Base-by-base conservation (phyloP, 208 protist genomes). In the Wallacemonas rigidus region DNA sequence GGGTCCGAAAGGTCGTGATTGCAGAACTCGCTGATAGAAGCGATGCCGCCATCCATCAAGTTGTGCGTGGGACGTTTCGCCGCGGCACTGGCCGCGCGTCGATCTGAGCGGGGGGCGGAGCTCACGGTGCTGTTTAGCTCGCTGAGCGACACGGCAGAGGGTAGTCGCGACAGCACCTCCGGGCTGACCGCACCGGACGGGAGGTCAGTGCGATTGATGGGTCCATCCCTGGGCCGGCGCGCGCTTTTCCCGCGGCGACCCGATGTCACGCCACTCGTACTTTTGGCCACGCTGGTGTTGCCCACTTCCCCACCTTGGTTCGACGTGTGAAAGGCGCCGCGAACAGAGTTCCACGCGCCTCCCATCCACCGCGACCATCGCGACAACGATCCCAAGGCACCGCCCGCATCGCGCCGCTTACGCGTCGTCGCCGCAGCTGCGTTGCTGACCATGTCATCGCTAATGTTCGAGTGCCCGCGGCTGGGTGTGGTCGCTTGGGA, bases 41-140 rank as follows among this genome's bases (percentile, higher is more conserved):
- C 50, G 61, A 90, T 87, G 67, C 80, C 68, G 3, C 80, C 74
- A 55, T 94, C 84, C 80, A 94, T 91, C 47, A 94, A 63, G 69
- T 91, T 91, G 39, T 86, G 36, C 26, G 82, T 79, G 15, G 71
- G 83, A 45, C 58, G 26, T 35, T 6, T 9, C 2, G 40, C 51
- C 11, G 47, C n/a, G 48, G 26, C 26, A 26, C 26, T 14, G 5
- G 14, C 4, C 48, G 35, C 4, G 8, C 7, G 26, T 1, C 38
- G 51, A 14, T 8, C n/a, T 8, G 55, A 12, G 43, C 53, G 39
- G 35, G 50, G 1, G 40, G 55, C 35, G 54, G 5, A 44, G 68
- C 41, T 63, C 12, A 0, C 11, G 56, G 63, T 56, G 14, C 51
- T 58, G 51, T 44, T 40, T n/a, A 65, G 8, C n/a, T 40, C 58